phyloP scores from a whole-genome alignment of 345 rosid species.

The Citrus hindsii region DNA sequence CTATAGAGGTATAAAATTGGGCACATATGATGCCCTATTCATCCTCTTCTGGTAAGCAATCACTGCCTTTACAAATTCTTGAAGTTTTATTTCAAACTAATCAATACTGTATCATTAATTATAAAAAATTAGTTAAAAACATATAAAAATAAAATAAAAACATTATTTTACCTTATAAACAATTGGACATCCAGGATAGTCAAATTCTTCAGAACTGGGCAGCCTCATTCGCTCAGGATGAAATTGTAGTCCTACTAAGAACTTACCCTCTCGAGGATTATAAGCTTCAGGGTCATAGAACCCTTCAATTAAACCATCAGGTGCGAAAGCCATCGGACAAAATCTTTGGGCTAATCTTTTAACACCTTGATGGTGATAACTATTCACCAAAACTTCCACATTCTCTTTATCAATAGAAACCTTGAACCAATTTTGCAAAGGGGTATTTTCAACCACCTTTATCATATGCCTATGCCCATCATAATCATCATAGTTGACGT shows the following conservation, averaged over 20 bases:
- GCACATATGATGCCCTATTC: constrained; percentile 35
- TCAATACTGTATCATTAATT: not conserved
- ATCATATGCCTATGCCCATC: constrained; percentile 75
- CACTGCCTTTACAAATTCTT: constrained; percentile 90
- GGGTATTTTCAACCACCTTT: constrained; percentile 48
- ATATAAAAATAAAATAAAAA: not conserved
- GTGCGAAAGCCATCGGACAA: constrained; percentile 71
- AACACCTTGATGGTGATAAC: constrained; percentile 88
- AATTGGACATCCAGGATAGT: constrained; percentile 75
- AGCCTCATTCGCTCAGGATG: constrained; percentile 82
- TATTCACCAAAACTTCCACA: constrained; percentile 64
- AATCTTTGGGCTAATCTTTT: constrained; percentile 64
- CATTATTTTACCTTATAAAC: constrained; percentile 60
- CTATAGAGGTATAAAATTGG: constrained; percentile 28
- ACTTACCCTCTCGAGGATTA: constrained; percentile 70
- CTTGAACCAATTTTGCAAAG: constrained; percentile 61
- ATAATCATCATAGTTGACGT: constrained; percentile 67
- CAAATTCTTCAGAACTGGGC: constrained; percentile 49
- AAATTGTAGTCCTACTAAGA: constrained; percentile 77
- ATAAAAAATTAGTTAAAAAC: too few relatives aligned
- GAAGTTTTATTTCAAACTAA: not conserved
- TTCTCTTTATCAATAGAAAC: constrained; percentile 48
- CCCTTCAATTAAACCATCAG: constrained; percentile 81
- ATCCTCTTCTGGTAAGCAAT: constrained; percentile 74
- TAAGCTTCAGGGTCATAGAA: constrained; percentile 79